Evolutionary conservation across 257 asterid species (phyloP).

Genomic region (Solanum virginianum): DNA sequence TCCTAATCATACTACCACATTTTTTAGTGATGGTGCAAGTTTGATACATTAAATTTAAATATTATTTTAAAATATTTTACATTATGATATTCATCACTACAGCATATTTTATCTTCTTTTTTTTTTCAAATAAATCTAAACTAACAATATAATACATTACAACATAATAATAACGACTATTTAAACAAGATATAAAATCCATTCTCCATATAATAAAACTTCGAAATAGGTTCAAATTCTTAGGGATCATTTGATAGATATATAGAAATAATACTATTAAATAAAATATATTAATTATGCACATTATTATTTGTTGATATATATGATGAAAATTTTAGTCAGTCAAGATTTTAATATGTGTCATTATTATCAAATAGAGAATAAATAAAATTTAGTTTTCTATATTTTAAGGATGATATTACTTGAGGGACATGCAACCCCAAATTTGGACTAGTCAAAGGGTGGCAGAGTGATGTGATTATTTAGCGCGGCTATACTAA

Average conservation of each 20-base stretch:
- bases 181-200: not conserved
- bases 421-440: constrained; percentile 5
- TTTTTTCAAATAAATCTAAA: no score
- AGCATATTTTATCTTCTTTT: not conserved
- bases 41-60: no score
- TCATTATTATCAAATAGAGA: not conserved
- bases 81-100: not conserved
- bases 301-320: not conserved
- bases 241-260: not conserved
- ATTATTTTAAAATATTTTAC: not conserved
- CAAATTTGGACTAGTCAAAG: not conserved
- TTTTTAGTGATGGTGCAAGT: no score
- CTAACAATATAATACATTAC: no score
- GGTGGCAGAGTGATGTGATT: not conserved
- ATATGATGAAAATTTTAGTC: rapidly evolving
- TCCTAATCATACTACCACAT: no score
- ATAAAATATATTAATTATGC: no score
- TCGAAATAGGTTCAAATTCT: not conserved
- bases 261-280: not conserved
- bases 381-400: not conserved
- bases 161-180: no score
- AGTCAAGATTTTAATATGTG: not conserved
- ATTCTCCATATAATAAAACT: not conserved
- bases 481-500: not conserved
- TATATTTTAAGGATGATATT: not conserved